Conservation (phyloP, 2,329 filamentous ascomycete species). For the Colletotrichum paranaense region DNA sequence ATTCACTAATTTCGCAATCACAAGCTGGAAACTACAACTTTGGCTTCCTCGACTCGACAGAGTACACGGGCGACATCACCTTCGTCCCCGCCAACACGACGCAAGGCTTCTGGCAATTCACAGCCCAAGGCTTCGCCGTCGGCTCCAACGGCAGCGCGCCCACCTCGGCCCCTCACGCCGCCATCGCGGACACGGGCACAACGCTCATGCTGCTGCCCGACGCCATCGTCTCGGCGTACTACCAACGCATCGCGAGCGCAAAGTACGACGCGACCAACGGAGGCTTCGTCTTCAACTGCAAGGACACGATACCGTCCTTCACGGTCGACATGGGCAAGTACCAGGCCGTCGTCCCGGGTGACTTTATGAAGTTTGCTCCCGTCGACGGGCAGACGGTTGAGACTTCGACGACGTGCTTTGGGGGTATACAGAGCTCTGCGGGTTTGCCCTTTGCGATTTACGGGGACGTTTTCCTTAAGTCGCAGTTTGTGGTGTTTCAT, state of each 20-base stretch:
- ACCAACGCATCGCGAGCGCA: constrained; percentile 65
- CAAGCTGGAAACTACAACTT: constrained; percentile 50
- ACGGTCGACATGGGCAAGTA: constrained; percentile 48
- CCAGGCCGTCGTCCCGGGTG: constrained; percentile 47
- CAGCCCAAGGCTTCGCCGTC: constrained; percentile 63
- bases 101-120: constrained; percentile 74
- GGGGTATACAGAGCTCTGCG: constrained; percentile 51
- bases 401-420: constrained; percentile 44
- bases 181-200: constrained; percentile 79
- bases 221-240: constrained; percentile 68
- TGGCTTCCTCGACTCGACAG: constrained; percentile 62
- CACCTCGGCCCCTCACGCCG: constrained; percentile 43
- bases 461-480: constrained; percentile 55
- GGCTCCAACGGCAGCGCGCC: constrained; percentile 46
- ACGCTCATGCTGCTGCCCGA: constrained; percentile 71
- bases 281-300: constrained; percentile 70
- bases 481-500: constrained; percentile 57
- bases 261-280: constrained; percentile 56
- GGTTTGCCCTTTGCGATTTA: constrained; percentile 52
- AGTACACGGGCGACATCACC: constrained; percentile 68
- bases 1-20: background rate
- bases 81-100: constrained; percentile 66
- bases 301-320: constrained; percentile 57
- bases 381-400: constrained; percentile 36
- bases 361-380: constrained; percentile 51